Evolutionary conservation across 148 eudicot genomes (phyloP).

Genomic region (Camellia granthamiana): DNA sequence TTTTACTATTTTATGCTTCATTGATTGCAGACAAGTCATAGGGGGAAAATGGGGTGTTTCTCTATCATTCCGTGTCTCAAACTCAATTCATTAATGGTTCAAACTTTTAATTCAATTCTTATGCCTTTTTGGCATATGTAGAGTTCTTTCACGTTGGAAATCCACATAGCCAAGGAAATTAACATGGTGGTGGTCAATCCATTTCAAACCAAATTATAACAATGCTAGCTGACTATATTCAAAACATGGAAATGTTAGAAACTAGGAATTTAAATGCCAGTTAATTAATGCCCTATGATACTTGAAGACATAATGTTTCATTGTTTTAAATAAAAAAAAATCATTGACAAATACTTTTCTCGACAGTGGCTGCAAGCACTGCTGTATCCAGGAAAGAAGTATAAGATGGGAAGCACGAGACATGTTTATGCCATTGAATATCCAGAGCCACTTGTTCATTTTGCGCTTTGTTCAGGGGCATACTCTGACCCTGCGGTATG

Average conservation of each 20-base stretch:
- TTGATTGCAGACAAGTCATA: neutral
- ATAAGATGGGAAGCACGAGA: conserved; percentile 24
- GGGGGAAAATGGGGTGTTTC: neutral
- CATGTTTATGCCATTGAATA: conserved; percentile 51
- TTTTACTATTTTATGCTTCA: neutral
- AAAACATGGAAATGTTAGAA: neutral
- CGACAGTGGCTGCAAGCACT: conserved; percentile 50
- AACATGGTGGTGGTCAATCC: neutral
- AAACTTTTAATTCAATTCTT: neutral
- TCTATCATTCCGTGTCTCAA: neutral
- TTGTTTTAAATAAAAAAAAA: neutral
- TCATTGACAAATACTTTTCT: neutral
- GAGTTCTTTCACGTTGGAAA: neutral
- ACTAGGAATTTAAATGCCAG: neutral
- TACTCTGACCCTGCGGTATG: conserved; percentile 53
- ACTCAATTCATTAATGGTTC: neutral
- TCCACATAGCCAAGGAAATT: neutral
- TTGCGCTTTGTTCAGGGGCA: conserved; percentile 51
- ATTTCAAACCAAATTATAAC: neutral
- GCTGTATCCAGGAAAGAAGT: conserved; percentile 48
- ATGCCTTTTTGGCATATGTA: neutral
- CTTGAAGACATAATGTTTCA: neutral
- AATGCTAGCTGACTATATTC: neutral
- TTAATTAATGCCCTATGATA: neutral
- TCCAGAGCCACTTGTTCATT: conserved; percentile 59